phyloP scores from a whole-genome alignment of 2,329 filamentous ascomycete genomes.

The Thermothelomyces thermophilus region DNA sequence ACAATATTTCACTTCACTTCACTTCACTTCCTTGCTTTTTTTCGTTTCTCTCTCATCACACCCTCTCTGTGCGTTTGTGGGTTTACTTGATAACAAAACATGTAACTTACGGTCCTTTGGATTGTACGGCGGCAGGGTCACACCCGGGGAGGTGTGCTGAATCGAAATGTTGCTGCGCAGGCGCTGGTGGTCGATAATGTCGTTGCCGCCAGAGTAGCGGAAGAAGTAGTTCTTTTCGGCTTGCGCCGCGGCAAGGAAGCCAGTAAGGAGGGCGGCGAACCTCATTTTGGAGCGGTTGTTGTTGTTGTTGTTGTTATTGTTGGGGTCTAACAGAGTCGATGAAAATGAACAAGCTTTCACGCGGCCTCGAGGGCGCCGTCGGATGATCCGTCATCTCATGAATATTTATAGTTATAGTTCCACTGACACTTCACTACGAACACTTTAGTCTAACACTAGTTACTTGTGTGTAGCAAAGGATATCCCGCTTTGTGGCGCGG shows the following conservation, averaged over 20 bases:
- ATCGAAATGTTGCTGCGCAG: conserved; percentile 19
- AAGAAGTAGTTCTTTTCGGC: conserved; percentile 19
- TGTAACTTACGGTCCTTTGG: conserved; percentile 3
- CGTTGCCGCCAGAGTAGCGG: conserved; percentile 11
- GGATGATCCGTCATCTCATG: too few species aligned
- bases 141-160: conserved; percentile 15
- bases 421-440: too few species aligned
- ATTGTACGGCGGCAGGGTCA: conserved; percentile 16
- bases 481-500: neutral
- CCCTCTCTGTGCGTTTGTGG: too few species aligned
- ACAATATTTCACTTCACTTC: neutral
- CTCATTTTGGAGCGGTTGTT: conserved; percentile 12
- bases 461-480: too few species aligned
- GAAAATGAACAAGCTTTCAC: neutral
- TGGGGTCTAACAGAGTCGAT: too few species aligned
- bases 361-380: too few species aligned
- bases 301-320: neutral
- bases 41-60: too few species aligned
- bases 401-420: too few species aligned
- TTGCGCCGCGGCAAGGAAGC: neutral
- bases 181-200: conserved; percentile 12
- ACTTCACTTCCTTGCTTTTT: neutral
- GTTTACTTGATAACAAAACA: too few species aligned
- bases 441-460: too few species aligned
- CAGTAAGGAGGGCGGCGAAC: neutral